Conservation (phyloP, 2,329 filamentous ascomycete genomes). For the Ceratocystis cacaofunesta region DNA sequence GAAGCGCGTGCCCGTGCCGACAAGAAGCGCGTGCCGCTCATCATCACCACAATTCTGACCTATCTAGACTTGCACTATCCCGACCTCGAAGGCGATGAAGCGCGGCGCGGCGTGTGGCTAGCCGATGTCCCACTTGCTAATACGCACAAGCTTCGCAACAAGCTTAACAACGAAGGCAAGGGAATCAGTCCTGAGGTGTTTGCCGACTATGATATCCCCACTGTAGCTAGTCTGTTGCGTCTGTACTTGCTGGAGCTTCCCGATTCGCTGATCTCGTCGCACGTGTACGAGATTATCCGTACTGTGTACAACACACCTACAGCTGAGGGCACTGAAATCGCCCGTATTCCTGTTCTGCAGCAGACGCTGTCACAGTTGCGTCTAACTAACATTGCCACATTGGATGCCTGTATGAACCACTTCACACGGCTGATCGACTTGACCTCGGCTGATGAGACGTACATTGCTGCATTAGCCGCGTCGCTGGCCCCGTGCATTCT, state of each 20-base stretch:
- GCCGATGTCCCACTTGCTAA: conserved; percentile 75
- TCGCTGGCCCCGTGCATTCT: conserved; percentile 72
- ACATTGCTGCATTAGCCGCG: conserved; percentile 59
- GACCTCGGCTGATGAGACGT: conserved; percentile 85
- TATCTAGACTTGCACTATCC: conserved; percentile 96
- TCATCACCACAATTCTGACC: conserved; percentile 84
- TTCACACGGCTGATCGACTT: conserved; percentile 94
- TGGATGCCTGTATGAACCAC: conserved; percentile 95
- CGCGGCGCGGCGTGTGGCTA: conserved; percentile 82
- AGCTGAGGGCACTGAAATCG: conserved; percentile 59
- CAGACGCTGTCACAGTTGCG: conserved; percentile 90
- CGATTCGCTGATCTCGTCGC: conserved; percentile 93
- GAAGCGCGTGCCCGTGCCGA: conserved; percentile 86
- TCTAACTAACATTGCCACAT: conserved; percentile 94
- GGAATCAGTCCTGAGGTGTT: conserved; percentile 60
- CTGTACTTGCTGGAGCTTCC: conserved; percentile 90
- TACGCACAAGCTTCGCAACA: conserved; percentile 68
- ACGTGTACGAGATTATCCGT: conserved; percentile 97
- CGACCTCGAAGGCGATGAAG: conserved; percentile 91
- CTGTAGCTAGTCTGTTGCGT: conserved; percentile 83
- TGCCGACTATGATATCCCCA: conserved; percentile 81
- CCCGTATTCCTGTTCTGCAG: conserved; percentile 79
- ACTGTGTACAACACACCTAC: conserved; percentile 82
- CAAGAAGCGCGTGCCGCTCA: conserved; percentile 82
- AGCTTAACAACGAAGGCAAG: conserved; percentile 86